phyloP scores from a whole-genome alignment of 192 early-diverging fungal genomes.

The Coemansia sp. region DNA sequence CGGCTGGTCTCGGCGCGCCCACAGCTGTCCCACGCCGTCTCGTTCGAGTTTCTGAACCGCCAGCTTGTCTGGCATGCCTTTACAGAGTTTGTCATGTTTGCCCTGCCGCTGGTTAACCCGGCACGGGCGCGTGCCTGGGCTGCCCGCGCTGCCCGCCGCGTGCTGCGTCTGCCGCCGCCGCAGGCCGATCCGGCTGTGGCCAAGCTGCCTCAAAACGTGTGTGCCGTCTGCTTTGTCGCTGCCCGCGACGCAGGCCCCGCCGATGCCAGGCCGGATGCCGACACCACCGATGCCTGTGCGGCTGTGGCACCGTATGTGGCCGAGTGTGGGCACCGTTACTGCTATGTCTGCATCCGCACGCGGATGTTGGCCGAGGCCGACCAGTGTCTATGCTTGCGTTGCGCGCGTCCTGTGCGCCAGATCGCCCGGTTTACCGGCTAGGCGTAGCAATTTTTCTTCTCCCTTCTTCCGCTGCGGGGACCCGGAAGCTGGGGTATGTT shows the following conservation, averaged over 20 bases:
- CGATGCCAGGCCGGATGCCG: not conserved
- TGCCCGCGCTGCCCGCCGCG: conserved; percentile 19
- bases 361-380: conserved; percentile 65
- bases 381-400: conserved; percentile 72
- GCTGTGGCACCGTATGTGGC: conserved; percentile 67
- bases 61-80: conserved; percentile 93
- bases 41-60: conserved; percentile 89
- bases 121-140: conserved; percentile 31
- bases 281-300: conserved; percentile 17
- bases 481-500: no score
- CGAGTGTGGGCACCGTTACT: conserved; percentile 80
- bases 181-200: conserved; percentile 23
- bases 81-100: conserved; percentile 84
- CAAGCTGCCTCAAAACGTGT: conserved; percentile 60
- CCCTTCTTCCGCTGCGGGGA: not conserved
- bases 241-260: not conserved
- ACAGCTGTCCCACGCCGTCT: conserved; percentile 69
- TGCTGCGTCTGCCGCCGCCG: conserved; percentile 50
- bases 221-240: conserved; percentile 62
- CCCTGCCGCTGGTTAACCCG: conserved; percentile 72
- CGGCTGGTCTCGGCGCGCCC: conserved; percentile 74
- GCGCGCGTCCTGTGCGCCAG: no score
- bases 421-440: no score
- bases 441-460: not conserved
- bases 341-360: conserved; percentile 85